Conservation (phyloP, 2,329 filamentous ascomycete genomes). For the Hortaea sp. region DNA sequence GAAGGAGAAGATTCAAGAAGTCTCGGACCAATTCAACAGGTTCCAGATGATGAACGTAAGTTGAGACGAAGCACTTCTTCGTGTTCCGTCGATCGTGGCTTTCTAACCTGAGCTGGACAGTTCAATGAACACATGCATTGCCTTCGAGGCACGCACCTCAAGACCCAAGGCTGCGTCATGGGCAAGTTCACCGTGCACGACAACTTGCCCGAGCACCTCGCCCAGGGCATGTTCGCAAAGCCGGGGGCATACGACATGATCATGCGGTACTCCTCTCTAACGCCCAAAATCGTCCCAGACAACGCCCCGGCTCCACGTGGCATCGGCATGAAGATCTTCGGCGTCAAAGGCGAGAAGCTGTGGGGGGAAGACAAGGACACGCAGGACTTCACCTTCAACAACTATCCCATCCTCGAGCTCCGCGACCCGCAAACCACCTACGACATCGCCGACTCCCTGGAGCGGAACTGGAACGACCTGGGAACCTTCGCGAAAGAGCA, state of each 20-base stretch:
- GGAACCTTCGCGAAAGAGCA: constrained; percentile 23
- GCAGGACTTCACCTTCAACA: constrained; percentile 26
- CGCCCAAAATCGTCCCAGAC: constrained; percentile 28
- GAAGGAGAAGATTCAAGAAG: constrained; percentile 27
- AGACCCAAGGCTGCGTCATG: constrained; percentile 26
- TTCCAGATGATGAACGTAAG: constrained; percentile 29
- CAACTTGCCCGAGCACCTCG: constrained; percentile 25
- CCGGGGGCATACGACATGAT: constrained; percentile 26
- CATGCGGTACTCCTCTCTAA: constrained; percentile 28
- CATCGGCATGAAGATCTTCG: constrained; percentile 28
- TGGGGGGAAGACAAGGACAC: constrained; percentile 26
- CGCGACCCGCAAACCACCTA: constrained; percentile 21
- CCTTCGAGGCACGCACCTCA: constrained; percentile 29
- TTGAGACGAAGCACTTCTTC: no score
- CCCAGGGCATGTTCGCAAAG: constrained; percentile 28
- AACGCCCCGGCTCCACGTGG: constrained; percentile 27
- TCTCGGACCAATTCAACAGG: constrained; percentile 28
- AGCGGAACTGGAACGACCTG: constrained; percentile 25
- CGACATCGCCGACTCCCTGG: constrained; percentile 25
- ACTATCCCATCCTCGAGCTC: constrained; percentile 24
- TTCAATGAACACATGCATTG: constrained; percentile 30
- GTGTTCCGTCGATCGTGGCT: no score
- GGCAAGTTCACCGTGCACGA: constrained; percentile 24
- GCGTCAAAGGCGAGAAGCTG: constrained; percentile 27
- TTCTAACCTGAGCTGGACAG: no score